Base-by-base conservation (phyloP, 768 basidiomycete genomes). In the Lyophyllum decastes region DNA sequence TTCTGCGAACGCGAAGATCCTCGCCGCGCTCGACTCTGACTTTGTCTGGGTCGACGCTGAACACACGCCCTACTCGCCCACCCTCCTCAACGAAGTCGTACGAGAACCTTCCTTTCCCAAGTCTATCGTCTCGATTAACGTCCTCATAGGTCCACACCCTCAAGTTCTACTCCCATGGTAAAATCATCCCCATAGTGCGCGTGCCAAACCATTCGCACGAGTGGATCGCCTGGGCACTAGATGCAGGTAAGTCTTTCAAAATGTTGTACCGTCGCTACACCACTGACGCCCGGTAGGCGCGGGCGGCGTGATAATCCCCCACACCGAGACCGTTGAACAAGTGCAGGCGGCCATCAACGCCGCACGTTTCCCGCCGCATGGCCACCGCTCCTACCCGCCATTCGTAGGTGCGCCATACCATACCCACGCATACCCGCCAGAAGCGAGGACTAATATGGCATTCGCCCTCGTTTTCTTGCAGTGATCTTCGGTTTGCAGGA, bases 311-410 rank as follows among this genome's bases (percentile, higher is more conserved):
- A 27, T 56, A 12, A 33, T 50, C 14, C 54, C 54, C 2, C 54
- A 55, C 35, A 55, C 54, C 4, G 54, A 55, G n/a, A 55, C 54
- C 17, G 54, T 56, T 1, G 55, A 56, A 21, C 55, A 56, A 44
- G 48, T 56, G 4, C 24, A 56, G 21, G 25, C 48, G 1, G 25
- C 55, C 40, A 56, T 56, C 21, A 25, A 25, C 6, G 55, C 48
- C 34, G 48, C 48, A 2, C 45, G 54, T 8, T 55, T 55, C 22
- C 54, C 46, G 5, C 54, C 54, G 38, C 54, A 55, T 7, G 55
- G 55, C 8, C 48, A 56, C 30, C 48, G 55, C 5, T 56, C 55
- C 25, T 56, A 2, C 41, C 48, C 48, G 4, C 55, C 55, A 19
- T 56, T 55, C 21, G 35, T 46, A 38, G 38, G 38, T 55, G 48